Evolutionary conservation across 2,329 filamentous ascomycete genomes (phyloP).

Genomic region (Aspergillus pseudoterreus): DNA sequence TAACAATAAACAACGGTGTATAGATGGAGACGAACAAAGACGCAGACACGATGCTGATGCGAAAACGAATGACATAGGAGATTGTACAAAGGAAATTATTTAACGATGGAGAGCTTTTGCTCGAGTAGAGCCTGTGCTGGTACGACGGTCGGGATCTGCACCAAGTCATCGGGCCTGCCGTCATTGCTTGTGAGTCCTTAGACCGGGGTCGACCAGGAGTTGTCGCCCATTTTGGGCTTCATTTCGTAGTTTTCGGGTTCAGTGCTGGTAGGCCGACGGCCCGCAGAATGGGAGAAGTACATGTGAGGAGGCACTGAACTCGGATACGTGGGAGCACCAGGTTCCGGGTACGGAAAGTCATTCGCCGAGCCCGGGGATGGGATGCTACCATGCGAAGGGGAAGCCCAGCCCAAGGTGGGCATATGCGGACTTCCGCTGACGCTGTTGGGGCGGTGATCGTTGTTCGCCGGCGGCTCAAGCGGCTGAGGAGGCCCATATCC

Average conservation of each 20-base stretch:
- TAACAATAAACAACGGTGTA: slow-evolving; percentile 17
- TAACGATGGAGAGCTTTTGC: background rate
- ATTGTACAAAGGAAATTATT: slow-evolving; percentile 3
- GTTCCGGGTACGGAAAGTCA: slow-evolving; percentile 80
- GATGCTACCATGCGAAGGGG: slow-evolving; percentile 70
- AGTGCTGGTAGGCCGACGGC: slow-evolving; percentile 71
- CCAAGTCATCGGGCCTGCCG: slow-evolving; percentile 14
- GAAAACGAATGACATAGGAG: slow-evolving; percentile 23
- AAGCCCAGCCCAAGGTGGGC: slow-evolving; percentile 77
- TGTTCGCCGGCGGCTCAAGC: slow-evolving; percentile 73
- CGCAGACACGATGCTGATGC: slow-evolving; percentile 13
- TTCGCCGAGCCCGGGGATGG: slow-evolving; percentile 67
- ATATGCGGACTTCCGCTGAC: slow-evolving; percentile 85
- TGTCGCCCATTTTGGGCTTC: slow-evolving; percentile 47
- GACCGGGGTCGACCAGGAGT: slow-evolving; percentile 36
- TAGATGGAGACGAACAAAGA: slow-evolving; percentile 4
- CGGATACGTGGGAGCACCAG: slow-evolving; percentile 51
- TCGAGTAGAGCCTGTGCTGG: background rate
- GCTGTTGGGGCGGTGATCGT: slow-evolving; percentile 71
- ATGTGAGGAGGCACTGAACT: slow-evolving; percentile 54
- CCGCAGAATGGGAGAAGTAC: slow-evolving; percentile 67
- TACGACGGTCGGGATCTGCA: background rate
- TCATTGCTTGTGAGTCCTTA: slow-evolving; percentile 10
- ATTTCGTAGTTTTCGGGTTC: slow-evolving; percentile 66
- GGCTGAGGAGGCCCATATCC: slow-evolving; percentile 79